phyloP scores from a whole-genome alignment of 805 yeast species.

The Pichia cephalocereana region DNA sequence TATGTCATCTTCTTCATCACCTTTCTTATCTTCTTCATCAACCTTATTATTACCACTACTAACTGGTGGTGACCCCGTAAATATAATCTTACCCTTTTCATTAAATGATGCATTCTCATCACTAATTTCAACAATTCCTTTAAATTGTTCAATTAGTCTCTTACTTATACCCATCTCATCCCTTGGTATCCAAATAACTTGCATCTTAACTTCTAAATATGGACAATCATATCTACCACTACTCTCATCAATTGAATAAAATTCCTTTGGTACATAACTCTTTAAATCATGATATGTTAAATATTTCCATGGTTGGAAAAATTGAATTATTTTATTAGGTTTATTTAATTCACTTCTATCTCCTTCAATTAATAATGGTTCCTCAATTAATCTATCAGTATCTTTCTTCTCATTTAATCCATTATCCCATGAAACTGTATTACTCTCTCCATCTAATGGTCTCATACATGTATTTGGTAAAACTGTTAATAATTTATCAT shows the following conservation, averaged over 20 bases:
- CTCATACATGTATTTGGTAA: slow-evolving; percentile 69
- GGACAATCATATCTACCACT: slow-evolving; percentile 67
- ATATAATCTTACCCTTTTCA: slow-evolving; percentile 37
- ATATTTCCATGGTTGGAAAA: slow-evolving; percentile 48
- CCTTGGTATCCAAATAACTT: slow-evolving; percentile 84
- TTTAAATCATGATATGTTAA: slow-evolving; percentile 39
- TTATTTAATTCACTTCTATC: slow-evolving; percentile 22
- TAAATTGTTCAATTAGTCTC: slow-evolving; percentile 45
- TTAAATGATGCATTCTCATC: slow-evolving; percentile 61
- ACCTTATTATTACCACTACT: slow-evolving; percentile 26
- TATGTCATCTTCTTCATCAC: not conserved
- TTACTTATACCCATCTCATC: slow-evolving; percentile 81
- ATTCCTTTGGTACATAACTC: slow-evolving; percentile 50
- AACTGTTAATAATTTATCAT: slow-evolving; percentile 47
- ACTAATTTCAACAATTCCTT: slow-evolving; percentile 47
- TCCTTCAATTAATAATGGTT: slow-evolving; percentile 69
- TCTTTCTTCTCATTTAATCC: not conserved
- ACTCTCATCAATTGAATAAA: slow-evolving; percentile 35
- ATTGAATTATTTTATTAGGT: slow-evolving; percentile 28
- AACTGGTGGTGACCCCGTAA: slow-evolving; percentile 45
- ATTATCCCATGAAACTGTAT: slow-evolving; percentile 45
- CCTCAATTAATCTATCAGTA: slow-evolving; percentile 14
- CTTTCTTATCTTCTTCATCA: slow-evolving; percentile 20
- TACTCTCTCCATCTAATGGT: slow-evolving; percentile 61
- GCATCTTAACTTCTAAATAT: slow-evolving; percentile 56